Evolutionary conservation across 2,329 filamentous ascomycete species (phyloP), one percentile per base, ranked within the genome.

Genomic region (Aspergillaceae sp.): DNA sequence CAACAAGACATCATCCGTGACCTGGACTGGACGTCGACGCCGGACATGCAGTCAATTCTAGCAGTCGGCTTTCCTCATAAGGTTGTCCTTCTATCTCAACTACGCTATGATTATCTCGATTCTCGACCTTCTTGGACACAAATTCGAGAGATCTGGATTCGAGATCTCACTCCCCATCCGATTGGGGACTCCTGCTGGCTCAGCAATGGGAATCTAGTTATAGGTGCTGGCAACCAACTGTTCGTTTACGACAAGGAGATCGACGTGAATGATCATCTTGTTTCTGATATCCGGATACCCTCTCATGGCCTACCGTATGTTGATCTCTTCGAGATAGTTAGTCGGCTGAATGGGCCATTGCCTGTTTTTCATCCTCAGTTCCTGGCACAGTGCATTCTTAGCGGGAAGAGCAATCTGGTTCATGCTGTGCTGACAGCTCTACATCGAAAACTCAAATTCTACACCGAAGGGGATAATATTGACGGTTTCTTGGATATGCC

Each of bases 161-260:
- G 84, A 51, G 83, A 90, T 48, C 73, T 89, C 34, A 94, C 89
- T 8, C 87, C 89, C 29, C 87, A 95, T 63, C 86, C 88, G 0
- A 94, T 96, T 43, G 90, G 89, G 2, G 90, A 96, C 62, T 94
- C 89, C 1, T 87, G 87, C 10, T 98, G 92, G 92, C 72, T 96
- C 8, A 81, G 83, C 29, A 83, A 86, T 57, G 91, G 90, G 0
- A 83, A 90, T 57, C 75, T 98, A 8, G 83, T 94, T 4, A 83
- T 97, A 46, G 90, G 89, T 1, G 82, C 89, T 5, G 92, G 92
- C 0, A 95, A 95, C 60, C 90, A 96, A 61, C 74, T 98, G 8
- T 90, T 95, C 62, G 75, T 94, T 5, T 84, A 90, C 60, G 86
- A 87, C 56, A 81, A 90, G 49, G 74, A 79, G n/a, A 80, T 94